Evolutionary conservation across 2,329 filamentous ascomycete genomes (phyloP).

Genomic region (Xylaria sp.): DNA sequence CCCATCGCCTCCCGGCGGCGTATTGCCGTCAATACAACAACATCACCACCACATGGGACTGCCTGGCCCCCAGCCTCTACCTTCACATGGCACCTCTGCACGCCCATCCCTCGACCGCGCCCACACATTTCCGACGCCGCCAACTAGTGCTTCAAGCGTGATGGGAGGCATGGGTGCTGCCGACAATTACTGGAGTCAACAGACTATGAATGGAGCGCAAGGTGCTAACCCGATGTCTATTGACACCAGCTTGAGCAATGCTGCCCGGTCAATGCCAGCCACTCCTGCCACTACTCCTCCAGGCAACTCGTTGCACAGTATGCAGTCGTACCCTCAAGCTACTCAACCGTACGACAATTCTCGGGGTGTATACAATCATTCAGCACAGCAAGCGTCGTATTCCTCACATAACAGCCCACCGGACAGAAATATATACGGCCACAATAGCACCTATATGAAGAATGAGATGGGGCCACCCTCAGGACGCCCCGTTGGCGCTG

Average conservation of each 20-base stretch:
- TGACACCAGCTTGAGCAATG: conserved; percentile 77
- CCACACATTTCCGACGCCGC: conserved; percentile 92
- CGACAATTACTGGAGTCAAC: conserved; percentile 77
- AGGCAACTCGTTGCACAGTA: conserved; percentile 74
- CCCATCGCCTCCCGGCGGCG: conserved; percentile 54
- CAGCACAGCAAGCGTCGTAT: conserved; percentile 76
- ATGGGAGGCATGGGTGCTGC: conserved; percentile 75
- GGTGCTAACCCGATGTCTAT: conserved; percentile 77
- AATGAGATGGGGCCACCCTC: conserved; percentile 87
- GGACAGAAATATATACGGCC: conserved; percentile 69
- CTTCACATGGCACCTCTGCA: conserved; percentile 72
- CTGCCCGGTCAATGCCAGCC: conserved; percentile 79
- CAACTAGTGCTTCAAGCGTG: conserved; percentile 88
- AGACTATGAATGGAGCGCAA: conserved; percentile 66
- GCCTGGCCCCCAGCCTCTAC: conserved; percentile 59
- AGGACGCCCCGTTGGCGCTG: conserved; percentile 61
- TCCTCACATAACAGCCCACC: conserved; percentile 64
- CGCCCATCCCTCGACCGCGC: conserved; percentile 82
- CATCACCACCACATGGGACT: conserved; percentile 67
- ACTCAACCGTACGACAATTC: conserved; percentile 77
- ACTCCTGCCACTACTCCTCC: conserved; percentile 93
- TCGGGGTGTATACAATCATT: conserved; percentile 72
- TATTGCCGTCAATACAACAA: conserved; percentile 71
- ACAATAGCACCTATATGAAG: conserved; percentile 74
- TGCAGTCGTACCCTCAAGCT: conserved; percentile 75